These are phyloP conservation scores for Stagonosporopsis rhizophila DNA, from an alignment of 2,329 filamentous ascomycete species.

Conservation along the genomic window DNA sequence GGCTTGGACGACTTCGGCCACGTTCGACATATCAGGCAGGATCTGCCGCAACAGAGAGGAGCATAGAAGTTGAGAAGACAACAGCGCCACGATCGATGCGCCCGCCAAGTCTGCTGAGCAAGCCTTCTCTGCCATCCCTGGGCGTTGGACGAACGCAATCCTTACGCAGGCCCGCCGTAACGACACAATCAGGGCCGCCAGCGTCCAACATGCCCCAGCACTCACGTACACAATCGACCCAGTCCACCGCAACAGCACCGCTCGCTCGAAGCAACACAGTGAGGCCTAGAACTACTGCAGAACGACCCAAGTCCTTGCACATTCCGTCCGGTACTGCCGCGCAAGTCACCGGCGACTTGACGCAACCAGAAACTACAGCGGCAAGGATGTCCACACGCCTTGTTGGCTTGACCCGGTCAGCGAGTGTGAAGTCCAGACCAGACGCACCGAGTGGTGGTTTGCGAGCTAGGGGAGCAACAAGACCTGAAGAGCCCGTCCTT, in stretches of 20 bases:
- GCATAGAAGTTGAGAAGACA: conserved; percentile 15
- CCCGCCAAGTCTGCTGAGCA: conserved; percentile 28
- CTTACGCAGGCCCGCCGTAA: conserved; percentile 35
- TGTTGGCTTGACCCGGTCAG: conserved; percentile 36
- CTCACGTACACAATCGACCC: conserved; percentile 38
- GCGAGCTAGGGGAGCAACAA: conserved; percentile 15
- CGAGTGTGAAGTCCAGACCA: conserved; percentile 31
- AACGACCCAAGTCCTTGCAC: conserved; percentile 38
- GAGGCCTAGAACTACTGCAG: conserved; percentile 22
- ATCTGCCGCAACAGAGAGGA: conserved; percentile 15
- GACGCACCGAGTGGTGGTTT: conserved; percentile 20
- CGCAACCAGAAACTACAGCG: conserved; percentile 17
- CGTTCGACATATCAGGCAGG: conserved; percentile 42
- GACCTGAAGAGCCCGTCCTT: conserved; percentile 19
- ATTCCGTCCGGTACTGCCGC: conserved; percentile 18
- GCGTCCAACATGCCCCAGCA: conserved; percentile 31
- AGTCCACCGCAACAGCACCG: conserved; percentile 33
- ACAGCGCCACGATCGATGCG: conserved; percentile 24
- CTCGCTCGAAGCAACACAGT: conserved; percentile 21
- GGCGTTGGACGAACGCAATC: conserved; percentile 40
- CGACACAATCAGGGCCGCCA: conserved; percentile 26
- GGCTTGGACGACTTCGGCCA: conserved; percentile 35
- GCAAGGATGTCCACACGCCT: conserved; percentile 32
- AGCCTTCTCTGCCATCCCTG: conserved; percentile 23
- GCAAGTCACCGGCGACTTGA: conserved; percentile 15